Evolutionary conservation across 2,329 filamentous ascomycete genomes (phyloP).

Genomic region (Colletotrichum magnum): DNA sequence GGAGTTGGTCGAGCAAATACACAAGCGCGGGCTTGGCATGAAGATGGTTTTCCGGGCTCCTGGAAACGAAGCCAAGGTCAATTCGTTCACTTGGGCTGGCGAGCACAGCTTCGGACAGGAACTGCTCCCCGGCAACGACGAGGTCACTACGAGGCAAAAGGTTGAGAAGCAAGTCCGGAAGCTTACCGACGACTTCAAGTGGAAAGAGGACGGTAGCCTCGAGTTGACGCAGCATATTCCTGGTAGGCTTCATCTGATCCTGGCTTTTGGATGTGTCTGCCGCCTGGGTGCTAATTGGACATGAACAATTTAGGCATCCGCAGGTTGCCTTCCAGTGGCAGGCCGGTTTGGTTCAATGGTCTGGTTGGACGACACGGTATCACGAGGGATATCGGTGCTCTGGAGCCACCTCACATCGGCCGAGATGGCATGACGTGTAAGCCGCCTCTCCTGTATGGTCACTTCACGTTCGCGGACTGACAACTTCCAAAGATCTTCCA

Average conservation of each 20-base stretch:
- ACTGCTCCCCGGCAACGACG: conserved; percentile 44
- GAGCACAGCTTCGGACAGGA: conserved; percentile 47
- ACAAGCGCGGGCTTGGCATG: conserved; percentile 41
- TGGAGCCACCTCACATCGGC: conserved; percentile 40
- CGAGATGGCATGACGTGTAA: conserved; percentile 42
- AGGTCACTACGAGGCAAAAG: conserved; percentile 26
- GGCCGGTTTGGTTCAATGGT: conserved; percentile 41
- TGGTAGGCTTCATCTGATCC: neutral
- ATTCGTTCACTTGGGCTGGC: conserved; percentile 41
- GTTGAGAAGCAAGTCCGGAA: conserved; percentile 39
- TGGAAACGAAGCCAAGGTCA: conserved; percentile 39
- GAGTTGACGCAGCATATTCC: conserved; percentile 42
- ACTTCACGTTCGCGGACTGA: neutral
- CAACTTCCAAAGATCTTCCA: conserved; percentile 24
- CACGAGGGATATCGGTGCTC: conserved; percentile 40
- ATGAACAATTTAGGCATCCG: conserved; percentile 14
- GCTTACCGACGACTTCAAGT: conserved; percentile 38
- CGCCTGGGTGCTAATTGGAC: neutral
- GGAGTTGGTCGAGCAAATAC: conserved; percentile 39
- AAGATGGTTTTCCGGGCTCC: conserved; percentile 43
- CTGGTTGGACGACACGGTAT: conserved; percentile 40
- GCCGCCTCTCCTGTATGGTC: neutral
- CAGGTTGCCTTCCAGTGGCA: conserved; percentile 29
- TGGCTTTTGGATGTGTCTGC: neutral
- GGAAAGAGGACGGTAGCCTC: conserved; percentile 37